Conservation (phyloP, 345 rosid species). For the Aquilaria yunnanensis region DNA sequence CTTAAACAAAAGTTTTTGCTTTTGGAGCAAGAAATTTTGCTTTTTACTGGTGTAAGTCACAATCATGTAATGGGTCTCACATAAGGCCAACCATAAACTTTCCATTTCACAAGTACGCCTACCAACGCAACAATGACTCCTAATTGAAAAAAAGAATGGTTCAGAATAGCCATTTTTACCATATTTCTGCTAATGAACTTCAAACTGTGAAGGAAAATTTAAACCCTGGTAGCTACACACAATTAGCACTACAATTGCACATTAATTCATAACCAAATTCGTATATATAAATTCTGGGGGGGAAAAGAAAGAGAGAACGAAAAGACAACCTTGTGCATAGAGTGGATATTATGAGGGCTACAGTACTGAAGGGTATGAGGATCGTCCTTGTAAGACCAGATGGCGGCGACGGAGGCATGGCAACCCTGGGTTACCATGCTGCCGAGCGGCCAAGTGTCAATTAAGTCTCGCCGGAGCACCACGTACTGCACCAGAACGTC, state of each 20-base stretch:
- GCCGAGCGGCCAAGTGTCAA: slow-evolving; percentile 88
- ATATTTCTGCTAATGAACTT: too few relatives aligned
- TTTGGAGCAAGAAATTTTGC: too few relatives aligned
- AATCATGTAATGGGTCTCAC: too few relatives aligned
- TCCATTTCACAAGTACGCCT: too few relatives aligned
- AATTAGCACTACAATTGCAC: neutral
- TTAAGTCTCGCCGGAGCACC: slow-evolving; percentile 81
- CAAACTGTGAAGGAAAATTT: too few relatives aligned
- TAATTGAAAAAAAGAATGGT: too few relatives aligned
- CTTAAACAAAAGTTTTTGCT: too few relatives aligned
- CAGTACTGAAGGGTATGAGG: slow-evolving; percentile 58
- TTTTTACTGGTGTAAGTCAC: too few relatives aligned
- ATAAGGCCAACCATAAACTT: too few relatives aligned
- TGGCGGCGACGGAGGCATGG: slow-evolving; percentile 82
- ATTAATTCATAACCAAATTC: neutral
- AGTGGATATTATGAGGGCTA: slow-evolving; percentile 54
- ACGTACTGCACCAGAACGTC: slow-evolving; percentile 76
- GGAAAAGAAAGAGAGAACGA: neutral
- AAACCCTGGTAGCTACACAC: too few relatives aligned
- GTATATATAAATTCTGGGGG: neutral
- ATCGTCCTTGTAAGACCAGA: slow-evolving; percentile 72
- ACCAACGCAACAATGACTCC: too few relatives aligned
- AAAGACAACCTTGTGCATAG: slow-evolving; percentile 72
- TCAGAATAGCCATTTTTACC: too few relatives aligned
- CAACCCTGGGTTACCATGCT: slow-evolving; percentile 96